Conservation (phyloP, 139 green algal species). For the Mesostigma viride region DNA sequence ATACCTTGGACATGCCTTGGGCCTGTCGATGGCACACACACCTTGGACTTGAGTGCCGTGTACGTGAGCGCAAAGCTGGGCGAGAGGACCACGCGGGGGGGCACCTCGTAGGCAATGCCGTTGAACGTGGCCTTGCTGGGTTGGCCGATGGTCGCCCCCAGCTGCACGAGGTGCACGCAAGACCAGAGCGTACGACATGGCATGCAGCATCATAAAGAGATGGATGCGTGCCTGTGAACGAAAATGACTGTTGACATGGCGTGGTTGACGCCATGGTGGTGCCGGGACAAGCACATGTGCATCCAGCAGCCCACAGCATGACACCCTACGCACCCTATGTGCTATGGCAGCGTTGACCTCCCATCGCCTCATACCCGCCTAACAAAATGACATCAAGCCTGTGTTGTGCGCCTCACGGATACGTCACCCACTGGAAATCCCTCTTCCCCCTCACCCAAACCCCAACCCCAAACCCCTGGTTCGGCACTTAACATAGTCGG, state of each 20-base stretch:
- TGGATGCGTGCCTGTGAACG: slow-evolving; percentile 21
- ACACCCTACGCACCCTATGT: no score
- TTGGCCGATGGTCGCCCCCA: slow-evolving; percentile 27
- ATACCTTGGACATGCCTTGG: background rate
- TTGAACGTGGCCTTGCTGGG: slow-evolving; percentile 39
- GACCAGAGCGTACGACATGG: no score
- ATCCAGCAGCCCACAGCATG: no score
- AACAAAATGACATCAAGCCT: no score
- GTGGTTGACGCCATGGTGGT: background rate
- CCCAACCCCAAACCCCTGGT: no score
- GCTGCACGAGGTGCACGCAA: no score
- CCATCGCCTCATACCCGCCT: no score
- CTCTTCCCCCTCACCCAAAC: no score
- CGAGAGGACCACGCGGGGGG: slow-evolving; percentile 59
- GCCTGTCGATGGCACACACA: background rate
- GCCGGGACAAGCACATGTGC: background rate
- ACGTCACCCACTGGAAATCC: no score
- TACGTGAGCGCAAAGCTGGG: slow-evolving; percentile 64
- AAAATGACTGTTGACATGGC: slow-evolving; percentile 13
- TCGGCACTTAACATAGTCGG: no score
- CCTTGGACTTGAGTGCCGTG: slow-evolving; percentile 47
- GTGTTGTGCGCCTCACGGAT: no score
- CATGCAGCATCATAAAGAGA: background rate
- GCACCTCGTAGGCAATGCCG: slow-evolving; percentile 47
- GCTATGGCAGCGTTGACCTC: no score